Evolutionary conservation across 768 basidiomycete genomes (phyloP), one percentile per base, ranked within the genome.

Genomic region (Tulasnella sp.): DNA sequence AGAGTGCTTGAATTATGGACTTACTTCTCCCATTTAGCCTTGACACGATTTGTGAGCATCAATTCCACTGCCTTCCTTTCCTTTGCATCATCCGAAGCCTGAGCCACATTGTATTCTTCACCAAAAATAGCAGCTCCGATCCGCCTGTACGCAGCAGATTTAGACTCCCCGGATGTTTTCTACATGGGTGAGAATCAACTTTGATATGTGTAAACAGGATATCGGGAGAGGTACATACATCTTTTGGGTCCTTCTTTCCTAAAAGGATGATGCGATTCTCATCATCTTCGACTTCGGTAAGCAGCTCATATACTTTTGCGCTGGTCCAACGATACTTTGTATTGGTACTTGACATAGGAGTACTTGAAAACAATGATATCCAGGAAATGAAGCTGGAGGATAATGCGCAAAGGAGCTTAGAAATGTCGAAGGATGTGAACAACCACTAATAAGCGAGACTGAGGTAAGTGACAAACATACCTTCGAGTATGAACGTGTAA

Each of bases 141-240:
- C 15, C 58, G 37, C 39, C 59, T 58, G 55, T 48, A 60, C 6
- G 60, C 60, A 10, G 22, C 50, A 29, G 48, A 55, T 42, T 61
- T 62, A 2, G 48, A 53, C 16, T 63, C 58, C 1, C 58, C 61
- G 53, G 54, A 59, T n/a, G 59, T 62, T 24, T 61, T 59, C 63
- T 64, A 53, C n/a, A 57, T 39, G 15, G 45, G 55, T 12, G n/a
- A 9, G 12, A 16, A 22, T n/a, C 25, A n/a, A 7, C 24, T 15
- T 12, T 13, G 10, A 19, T 13, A 32, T 12, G n/a, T n/a, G 12
- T 28, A 33, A 16, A 10, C 20, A 46, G 45, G 10, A 31, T 32
- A 31, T 16, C n/a, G n/a, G n/a, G n/a, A n/a, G n/a, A n/a, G n/a
- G n/a, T n/a, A 16, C 19, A 20, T 48, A n/a, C 29, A 35, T 12